Percentiles rank a stretch among this genome's conserved stretches.
phyloP scores from a whole-genome alignment of 352 stramenopile genomes.

The Globisporangium paddicum region DNA sequence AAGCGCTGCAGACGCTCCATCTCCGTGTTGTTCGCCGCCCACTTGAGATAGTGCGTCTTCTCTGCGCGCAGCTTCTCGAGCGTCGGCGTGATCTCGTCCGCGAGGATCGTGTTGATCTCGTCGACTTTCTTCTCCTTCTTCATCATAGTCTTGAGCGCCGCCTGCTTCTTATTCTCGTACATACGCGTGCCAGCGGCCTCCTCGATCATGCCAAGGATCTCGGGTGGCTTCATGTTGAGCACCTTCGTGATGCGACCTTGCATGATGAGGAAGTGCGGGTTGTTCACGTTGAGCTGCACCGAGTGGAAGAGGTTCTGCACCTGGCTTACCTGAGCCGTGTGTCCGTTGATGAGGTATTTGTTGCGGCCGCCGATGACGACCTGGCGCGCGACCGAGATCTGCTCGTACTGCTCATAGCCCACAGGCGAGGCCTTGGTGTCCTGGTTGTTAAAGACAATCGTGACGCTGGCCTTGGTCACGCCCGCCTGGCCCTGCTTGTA shows the following conservation, averaged over 20 bases:
- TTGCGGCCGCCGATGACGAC: slow-evolving; percentile 98
- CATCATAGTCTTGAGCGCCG: slow-evolving; percentile 97
- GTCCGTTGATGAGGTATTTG: slow-evolving; percentile 99
- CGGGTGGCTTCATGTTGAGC: slow-evolving; percentile 99
- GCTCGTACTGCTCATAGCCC: slow-evolving; percentile 97
- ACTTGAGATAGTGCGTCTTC: slow-evolving; percentile 98
- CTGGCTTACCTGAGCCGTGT: slow-evolving; percentile 95
- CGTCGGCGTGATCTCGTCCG: slow-evolving; percentile 98
- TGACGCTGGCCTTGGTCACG: slow-evolving; percentile 98
- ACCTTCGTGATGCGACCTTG: slow-evolving; percentile 99
- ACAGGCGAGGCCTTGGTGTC: slow-evolving; percentile 91
- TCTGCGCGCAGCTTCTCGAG: slow-evolving; percentile 97
- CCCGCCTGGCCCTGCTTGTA: slow-evolving; percentile 99
- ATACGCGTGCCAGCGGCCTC: slow-evolving; percentile 99
- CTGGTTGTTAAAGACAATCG: slow-evolving; percentile 99
- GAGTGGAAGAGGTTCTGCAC: slow-evolving; percentile 99
- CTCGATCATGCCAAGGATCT: slow-evolving; percentile 99
- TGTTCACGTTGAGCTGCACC: slow-evolving; percentile 99
- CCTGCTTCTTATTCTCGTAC: slow-evolving; percentile 99
- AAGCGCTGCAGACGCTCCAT: slow-evolving; percentile 97
- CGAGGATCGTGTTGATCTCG: slow-evolving; percentile 98
- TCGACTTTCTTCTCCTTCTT: slow-evolving; percentile 99
- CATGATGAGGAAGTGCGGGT: slow-evolving; percentile 99
- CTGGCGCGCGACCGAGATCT: slow-evolving; percentile 98
- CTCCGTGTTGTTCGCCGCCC: slow-evolving; percentile 97